Conservation (phyloP, 169 alveolate species). For the Cryptosporidium ubiquitum region DNA sequence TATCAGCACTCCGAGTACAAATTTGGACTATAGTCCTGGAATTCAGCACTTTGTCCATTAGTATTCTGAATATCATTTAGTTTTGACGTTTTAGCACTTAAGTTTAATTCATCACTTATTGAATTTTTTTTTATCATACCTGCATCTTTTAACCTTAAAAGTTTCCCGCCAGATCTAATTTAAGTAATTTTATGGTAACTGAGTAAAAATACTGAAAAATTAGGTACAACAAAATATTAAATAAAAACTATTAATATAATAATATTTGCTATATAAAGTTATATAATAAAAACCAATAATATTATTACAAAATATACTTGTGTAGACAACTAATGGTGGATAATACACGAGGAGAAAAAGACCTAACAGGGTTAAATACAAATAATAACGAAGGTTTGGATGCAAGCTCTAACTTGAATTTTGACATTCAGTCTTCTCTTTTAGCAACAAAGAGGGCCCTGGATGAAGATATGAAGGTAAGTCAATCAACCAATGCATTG, state of each 20-base stretch:
- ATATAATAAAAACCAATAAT: background rate
- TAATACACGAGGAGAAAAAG: constrained; percentile 15
- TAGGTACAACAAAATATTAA: no score
- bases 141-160: background rate
- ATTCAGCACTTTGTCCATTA: constrained; percentile 14
- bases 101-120: background rate
- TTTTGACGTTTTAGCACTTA: background rate
- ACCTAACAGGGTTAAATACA: constrained; percentile 19
- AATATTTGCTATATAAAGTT: background rate
- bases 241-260: no score
- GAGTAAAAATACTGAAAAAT: background rate
- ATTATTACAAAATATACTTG: background rate
- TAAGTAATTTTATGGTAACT: background rate
- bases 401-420: background rate
- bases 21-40: constrained; percentile 43
- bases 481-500: background rate
- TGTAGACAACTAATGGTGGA: background rate
- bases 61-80: background rate
- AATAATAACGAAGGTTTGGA: constrained; percentile 6
- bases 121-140: no score
- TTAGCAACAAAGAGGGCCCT: constrained; percentile 48
- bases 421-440: constrained; percentile 32
- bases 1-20: constrained; percentile 44
- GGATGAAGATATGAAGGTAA: constrained; percentile 72
- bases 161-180: background rate